Conservation (phyloP, 1,284 basidiomycete species). For the Apiotrichum siamense region DNA sequence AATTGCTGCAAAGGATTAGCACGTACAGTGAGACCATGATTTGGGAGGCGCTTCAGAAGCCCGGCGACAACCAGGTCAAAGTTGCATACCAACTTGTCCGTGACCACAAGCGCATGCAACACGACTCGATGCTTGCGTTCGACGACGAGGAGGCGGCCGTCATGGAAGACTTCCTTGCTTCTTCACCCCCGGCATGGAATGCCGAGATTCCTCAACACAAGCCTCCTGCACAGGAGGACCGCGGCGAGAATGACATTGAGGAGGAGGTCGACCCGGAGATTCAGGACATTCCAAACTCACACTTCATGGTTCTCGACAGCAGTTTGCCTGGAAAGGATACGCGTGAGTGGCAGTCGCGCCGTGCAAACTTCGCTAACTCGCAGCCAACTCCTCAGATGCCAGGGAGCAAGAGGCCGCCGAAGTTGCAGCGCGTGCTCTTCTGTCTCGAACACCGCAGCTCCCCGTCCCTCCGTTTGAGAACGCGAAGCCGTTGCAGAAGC, state of each 20-base stretch:
- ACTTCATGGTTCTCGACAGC: slow-evolving; percentile 78
- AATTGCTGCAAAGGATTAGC: slow-evolving; percentile 66
- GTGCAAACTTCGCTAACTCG: too few species aligned
- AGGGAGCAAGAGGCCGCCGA: slow-evolving; percentile 34
- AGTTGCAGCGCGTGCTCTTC: slow-evolving; percentile 37
- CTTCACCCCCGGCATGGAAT: slow-evolving; percentile 53
- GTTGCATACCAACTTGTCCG: slow-evolving; percentile 91
- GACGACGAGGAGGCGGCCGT: slow-evolving; percentile 44
- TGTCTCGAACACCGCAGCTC: slow-evolving; percentile 16
- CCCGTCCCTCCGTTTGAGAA: slow-evolving; percentile 17
- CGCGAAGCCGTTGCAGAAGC: slow-evolving; percentile 47
- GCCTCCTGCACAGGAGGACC: slow-evolving; percentile 8
- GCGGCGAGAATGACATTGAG: slow-evolving; percentile 51
- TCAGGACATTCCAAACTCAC: slow-evolving; percentile 53
- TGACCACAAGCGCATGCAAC: slow-evolving; percentile 80
- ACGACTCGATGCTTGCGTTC: slow-evolving; percentile 52
- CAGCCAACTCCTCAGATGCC: not conserved
- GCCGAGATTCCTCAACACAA: slow-evolving; percentile 37
- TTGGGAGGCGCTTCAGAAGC: slow-evolving; percentile 72
- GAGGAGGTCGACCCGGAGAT: slow-evolving; percentile 53
- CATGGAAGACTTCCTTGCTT: slow-evolving; percentile 51
- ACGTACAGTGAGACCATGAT: slow-evolving; percentile 76
- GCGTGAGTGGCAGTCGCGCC: slow-evolving; percentile 20
- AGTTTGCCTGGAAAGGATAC: slow-evolving; percentile 59
- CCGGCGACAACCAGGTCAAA: slow-evolving; percentile 91